These are phyloP conservation scores for Phaseolus coccineus DNA, from an alignment of 331 rosid genomes.

Conservation along the genomic window DNA sequence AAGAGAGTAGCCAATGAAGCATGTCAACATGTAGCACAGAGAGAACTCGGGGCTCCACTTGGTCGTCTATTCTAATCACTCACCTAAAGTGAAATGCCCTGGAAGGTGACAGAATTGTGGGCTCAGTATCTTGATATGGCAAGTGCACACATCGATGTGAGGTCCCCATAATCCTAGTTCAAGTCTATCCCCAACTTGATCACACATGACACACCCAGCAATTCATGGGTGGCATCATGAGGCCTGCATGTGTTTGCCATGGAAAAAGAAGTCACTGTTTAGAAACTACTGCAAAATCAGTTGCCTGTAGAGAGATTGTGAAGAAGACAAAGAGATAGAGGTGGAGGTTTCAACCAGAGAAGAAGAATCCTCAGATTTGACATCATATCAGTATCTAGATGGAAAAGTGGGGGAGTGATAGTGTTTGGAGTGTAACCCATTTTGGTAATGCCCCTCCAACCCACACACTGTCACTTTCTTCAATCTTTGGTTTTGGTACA, in stretches of 20 bases:
- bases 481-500: conserved; percentile 29
- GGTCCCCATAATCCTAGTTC: conserved; percentile 8
- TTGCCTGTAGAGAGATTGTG: neutral
- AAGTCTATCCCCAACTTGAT: conserved; percentile 9
- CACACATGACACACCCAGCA: neutral
- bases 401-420: conserved; percentile 31
- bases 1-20: neutral
- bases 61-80: conserved; percentile 14
- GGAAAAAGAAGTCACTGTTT: conserved; percentile 7
- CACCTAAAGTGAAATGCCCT: conserved; percentile 25
- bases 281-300: conserved; percentile 30
- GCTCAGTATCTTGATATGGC: conserved; percentile 27
- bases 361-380: neutral
- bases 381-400: neutral
- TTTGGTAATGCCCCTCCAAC: conserved; percentile 40
- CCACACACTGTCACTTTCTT: conserved; percentile 39
- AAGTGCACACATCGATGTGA: conserved; percentile 23
- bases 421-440: conserved; percentile 46
- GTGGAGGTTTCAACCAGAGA: neutral
- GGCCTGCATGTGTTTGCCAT: conserved; percentile 40
- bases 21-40: neutral
- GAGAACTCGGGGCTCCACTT: conserved; percentile 5
- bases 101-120: conserved; percentile 9
- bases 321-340: conserved; percentile 32
- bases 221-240: conserved; percentile 39